Percentiles rank a stretch among this genome's conserved stretches.
Conservation (phyloP, 139 green algal genomes). For the Chlorella sp. region DNA sequence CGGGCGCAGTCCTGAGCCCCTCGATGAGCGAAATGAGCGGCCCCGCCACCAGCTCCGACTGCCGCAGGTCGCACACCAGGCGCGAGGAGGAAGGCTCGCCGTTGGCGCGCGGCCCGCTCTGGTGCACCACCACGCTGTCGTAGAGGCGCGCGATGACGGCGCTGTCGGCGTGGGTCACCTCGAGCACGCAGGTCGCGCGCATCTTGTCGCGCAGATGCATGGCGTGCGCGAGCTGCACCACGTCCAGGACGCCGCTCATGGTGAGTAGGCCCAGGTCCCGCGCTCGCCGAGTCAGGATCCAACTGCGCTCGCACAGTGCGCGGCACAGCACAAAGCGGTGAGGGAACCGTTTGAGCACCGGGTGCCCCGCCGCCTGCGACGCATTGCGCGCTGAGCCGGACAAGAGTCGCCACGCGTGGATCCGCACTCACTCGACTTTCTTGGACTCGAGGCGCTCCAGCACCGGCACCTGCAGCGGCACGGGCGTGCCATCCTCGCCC, state of each 20-base stretch:
- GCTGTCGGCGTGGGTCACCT: slow-evolving; percentile 5
- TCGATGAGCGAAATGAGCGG: background rate
- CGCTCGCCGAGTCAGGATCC: slow-evolving; percentile 21
- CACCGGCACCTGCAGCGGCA: slow-evolving; percentile 15
- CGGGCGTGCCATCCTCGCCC: slow-evolving; percentile 7
- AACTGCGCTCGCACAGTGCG: slow-evolving; percentile 2
- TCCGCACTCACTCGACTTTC: slow-evolving; percentile 21
- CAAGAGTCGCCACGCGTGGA: no score
- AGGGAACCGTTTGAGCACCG: background rate
- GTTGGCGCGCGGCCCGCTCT: background rate
- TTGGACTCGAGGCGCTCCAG: slow-evolving; percentile 20
- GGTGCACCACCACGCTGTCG: background rate
- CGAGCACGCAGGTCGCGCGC: slow-evolving; percentile 11
- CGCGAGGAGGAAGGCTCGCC: background rate
- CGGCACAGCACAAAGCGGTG: background rate
- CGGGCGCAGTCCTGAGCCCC: background rate
- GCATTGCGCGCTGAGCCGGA: no score
- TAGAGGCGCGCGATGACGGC: background rate
- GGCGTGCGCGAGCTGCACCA: slow-evolving; percentile 13
- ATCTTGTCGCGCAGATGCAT: slow-evolving; percentile 19
- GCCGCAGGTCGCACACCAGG: background rate
- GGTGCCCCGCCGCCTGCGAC: no score
- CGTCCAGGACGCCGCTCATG: slow-evolving; percentile 10
- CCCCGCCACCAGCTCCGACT: background rate
- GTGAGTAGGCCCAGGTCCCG: slow-evolving; percentile 27